These are phyloP conservation scores for Cutaneotrichosporon sp. DNA, from an alignment of 1,284 basidiomycete species.

Conservation along the genomic window DNA sequence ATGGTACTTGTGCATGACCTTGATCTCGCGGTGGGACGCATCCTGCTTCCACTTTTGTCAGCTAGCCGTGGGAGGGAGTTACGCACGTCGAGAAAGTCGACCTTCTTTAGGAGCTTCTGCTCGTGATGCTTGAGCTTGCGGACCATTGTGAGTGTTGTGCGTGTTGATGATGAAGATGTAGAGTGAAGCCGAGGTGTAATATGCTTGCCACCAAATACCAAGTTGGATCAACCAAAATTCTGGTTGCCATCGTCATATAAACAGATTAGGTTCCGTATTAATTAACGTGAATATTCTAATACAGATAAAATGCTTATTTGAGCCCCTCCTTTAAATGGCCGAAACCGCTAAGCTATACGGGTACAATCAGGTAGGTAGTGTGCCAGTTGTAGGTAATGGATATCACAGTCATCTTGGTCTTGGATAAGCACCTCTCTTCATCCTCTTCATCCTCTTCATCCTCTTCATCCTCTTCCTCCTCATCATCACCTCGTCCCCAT, in stretches of 20 bases:
- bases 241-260: constrained; percentile 5
- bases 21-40: constrained; percentile 85
- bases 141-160: constrained; percentile 54
- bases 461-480: too few species aligned
- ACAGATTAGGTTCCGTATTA: background rate
- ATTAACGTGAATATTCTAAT: background rate
- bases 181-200: background rate
- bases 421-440: too few species aligned
- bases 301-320: background rate
- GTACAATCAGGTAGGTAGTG: background rate
- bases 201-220: background rate
- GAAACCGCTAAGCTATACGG: background rate
- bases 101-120: constrained; percentile 89
- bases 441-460: too few species aligned
- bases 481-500: too few species aligned
- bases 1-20: constrained; percentile 94
- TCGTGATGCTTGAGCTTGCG: constrained; percentile 92
- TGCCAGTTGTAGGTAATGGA: too few species aligned
- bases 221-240: constrained; percentile 8
- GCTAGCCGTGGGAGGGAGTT: background rate
- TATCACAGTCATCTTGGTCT: too few species aligned
- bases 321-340: background rate
- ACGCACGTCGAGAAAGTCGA: constrained; percentile 83
- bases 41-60: constrained; percentile 89
- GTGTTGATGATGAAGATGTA: background rate